These are phyloP conservation scores for Neurospora tetraspora DNA, from an alignment of 495 filamentous ascomycete genomes.

Conservation along the genomic window DNA sequence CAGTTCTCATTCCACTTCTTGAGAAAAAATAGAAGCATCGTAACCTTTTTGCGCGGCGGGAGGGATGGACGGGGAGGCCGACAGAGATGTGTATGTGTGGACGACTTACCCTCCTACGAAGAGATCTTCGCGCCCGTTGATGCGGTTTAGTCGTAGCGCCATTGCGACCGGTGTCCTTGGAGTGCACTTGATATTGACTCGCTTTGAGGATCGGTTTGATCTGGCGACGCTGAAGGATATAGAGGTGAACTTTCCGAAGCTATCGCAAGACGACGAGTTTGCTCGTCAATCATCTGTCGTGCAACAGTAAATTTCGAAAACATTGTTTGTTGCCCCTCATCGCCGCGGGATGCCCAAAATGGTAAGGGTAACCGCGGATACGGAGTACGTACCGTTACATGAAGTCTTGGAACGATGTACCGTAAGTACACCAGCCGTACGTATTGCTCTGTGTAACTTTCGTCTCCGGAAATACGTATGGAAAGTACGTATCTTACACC, in stretches of 20 bases:
- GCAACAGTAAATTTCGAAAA: neutral
- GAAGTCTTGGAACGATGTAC: neutral
- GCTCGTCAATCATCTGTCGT: neutral
- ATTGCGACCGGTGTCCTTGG: conserved; percentile 6
- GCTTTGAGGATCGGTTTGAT: neutral
- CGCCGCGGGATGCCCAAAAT: neutral
- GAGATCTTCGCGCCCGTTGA: conserved; percentile 64
- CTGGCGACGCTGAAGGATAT: neutral
- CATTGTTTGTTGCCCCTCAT: neutral
- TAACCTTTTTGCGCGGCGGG: neutral
- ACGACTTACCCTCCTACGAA: conserved; percentile 71
- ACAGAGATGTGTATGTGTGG: neutral
- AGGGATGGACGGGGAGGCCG: neutral
- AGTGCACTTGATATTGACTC: neutral
- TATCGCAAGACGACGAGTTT: neutral
- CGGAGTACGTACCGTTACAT: neutral
- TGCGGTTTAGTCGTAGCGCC: conserved; percentile 24
- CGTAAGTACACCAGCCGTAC: neutral
- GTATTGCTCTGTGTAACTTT: neutral
- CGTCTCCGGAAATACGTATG: neutral
- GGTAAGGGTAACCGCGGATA: neutral
- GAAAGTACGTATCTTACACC: neutral
- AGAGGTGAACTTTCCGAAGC: neutral
- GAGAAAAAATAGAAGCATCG: neutral
- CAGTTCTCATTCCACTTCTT: conserved; percentile 8